Evolutionary conservation across 495 filamentous ascomycete genomes (phyloP).

Genomic region (Thozetella sp.): DNA sequence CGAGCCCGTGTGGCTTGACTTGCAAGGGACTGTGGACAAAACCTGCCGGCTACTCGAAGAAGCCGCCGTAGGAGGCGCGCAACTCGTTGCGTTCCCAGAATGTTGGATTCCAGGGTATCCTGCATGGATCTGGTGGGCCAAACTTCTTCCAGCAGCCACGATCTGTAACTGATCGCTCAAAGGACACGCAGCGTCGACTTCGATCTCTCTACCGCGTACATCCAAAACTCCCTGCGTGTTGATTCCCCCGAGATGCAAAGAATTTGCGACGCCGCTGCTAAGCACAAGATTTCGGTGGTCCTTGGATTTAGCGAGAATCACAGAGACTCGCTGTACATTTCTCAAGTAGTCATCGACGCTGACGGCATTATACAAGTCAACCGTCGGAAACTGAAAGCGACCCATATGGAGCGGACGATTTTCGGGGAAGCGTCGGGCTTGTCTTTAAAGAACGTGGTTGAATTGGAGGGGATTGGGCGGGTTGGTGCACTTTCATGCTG

Average conservation of each 20-base stretch:
- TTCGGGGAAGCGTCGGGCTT: slow-evolving; percentile 45
- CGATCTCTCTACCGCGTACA: no score
- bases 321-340: background rate
- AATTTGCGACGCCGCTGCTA: background rate
- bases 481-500: slow-evolving; percentile 41
- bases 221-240: background rate
- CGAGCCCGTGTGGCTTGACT: no score
- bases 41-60: no score
- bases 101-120: no score
- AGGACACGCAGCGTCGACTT: no score
- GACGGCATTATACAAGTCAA: background rate
- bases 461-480: slow-evolving; percentile 10
- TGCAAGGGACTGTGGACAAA: no score
- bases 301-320: background rate
- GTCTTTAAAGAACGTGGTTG: slow-evolving; percentile 33
- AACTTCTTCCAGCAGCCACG: no score
- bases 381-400: slow-evolving; percentile 53
- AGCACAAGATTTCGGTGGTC: background rate
- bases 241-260: background rate
- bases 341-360: background rate
- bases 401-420: slow-evolving; percentile 56
- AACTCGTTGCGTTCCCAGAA: no score
- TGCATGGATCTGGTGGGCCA: no score
- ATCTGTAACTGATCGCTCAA: no score
- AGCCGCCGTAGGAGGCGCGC: no score